phyloP scores from a whole-genome alignment of 2,329 filamentous ascomycete species.

The Moelleriella libera region DNA sequence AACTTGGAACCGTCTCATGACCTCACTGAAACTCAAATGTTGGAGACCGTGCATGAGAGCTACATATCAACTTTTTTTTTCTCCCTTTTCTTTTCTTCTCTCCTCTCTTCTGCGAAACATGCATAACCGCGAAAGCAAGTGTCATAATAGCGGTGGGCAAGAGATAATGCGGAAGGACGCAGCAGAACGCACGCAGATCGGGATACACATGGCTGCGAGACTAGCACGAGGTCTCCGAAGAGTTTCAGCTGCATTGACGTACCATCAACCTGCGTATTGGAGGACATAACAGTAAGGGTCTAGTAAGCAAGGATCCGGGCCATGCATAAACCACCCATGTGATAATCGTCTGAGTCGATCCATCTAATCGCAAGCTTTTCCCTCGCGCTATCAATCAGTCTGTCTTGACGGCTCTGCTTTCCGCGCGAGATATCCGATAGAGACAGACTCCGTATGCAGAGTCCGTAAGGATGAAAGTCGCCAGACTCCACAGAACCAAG shows the following conservation, averaged over 20 bases:
- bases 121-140: not conserved
- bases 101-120: not conserved
- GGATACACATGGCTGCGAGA: too few species aligned
- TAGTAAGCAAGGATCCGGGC: not conserved
- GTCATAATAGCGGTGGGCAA: not conserved
- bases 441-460: constrained; percentile 4
- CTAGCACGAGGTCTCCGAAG: too few species aligned
- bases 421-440: constrained; percentile 1
- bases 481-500: constrained; percentile 5
- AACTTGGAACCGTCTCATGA: not conserved
- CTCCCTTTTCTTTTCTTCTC: not conserved
- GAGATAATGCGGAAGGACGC: too few species aligned
- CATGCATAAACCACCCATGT: too few species aligned
- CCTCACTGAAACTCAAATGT: not conserved
- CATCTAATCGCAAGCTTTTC: not conserved
- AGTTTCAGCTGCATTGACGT: too few species aligned
- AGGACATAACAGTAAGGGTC: not conserved
- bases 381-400: not conserved
- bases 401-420: not conserved
- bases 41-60: not conserved
- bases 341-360: too few species aligned
- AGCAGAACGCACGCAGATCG: too few species aligned
- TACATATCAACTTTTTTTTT: not conserved
- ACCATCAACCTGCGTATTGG: too few species aligned
- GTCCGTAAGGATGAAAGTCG: constrained; percentile 4